Evolutionary conservation across 768 basidiomycete genomes (phyloP).

Genomic region (Boletus rufocinnamomeus): DNA sequence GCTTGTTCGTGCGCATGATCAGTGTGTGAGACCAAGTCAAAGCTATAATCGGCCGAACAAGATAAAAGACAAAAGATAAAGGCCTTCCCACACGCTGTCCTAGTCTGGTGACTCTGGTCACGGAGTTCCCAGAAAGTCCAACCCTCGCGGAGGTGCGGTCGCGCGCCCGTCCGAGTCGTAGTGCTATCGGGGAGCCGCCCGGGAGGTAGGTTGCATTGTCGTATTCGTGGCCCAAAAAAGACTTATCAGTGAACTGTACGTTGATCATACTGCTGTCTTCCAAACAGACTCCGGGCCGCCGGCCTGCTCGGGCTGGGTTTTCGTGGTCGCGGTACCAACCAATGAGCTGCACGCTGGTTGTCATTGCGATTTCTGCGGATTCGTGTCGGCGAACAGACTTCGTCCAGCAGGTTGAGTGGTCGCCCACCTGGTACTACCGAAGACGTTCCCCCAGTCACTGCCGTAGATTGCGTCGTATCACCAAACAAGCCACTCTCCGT

Average conservation of each 20-base stretch:
- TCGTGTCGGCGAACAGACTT: slow-evolving; percentile 26
- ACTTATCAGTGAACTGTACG: slow-evolving; percentile 14
- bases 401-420: slow-evolving; percentile 24
- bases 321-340: slow-evolving; percentile 22
- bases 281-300: slow-evolving; percentile 12
- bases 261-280: neutral
- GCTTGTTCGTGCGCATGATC: neutral
- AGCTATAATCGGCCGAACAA: neutral
- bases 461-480: no score
- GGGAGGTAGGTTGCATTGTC: slow-evolving; percentile 15
- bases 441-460: no score
- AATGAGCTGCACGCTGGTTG: slow-evolving; percentile 17
- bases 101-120: neutral
- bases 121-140: slow-evolving; percentile 25
- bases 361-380: slow-evolving; percentile 15
- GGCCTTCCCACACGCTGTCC: neutral
- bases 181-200: slow-evolving; percentile 27
- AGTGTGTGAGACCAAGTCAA: neutral
- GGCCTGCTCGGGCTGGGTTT: slow-evolving; percentile 25
- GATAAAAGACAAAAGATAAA: neutral
- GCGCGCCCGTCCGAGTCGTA: neutral
- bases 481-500: no score
- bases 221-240: slow-evolving; percentile 24
- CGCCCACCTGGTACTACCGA: neutral
- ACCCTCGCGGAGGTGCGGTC: slow-evolving; percentile 15